phyloP scores from a whole-genome alignment of 2,329 filamentous ascomycete genomes.

The Trichoderma afroharzianum region DNA sequence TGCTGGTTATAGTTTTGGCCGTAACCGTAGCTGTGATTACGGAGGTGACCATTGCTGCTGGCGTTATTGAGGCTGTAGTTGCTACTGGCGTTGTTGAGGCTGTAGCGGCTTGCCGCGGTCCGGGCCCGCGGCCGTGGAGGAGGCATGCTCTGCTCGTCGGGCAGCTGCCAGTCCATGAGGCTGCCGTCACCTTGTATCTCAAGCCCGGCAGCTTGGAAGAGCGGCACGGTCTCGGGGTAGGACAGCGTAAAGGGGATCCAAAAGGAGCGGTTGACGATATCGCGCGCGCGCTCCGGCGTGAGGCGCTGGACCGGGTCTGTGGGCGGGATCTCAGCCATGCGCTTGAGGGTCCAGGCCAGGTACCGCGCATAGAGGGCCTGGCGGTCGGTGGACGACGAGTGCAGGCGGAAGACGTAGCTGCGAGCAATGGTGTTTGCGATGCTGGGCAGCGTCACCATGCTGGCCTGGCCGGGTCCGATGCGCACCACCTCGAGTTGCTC shows the following conservation, averaged over 20 bases:
- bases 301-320: constrained; percentile 22
- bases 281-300: constrained; percentile 18
- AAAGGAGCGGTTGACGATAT: constrained; percentile 27
- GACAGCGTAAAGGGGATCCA: constrained; percentile 32
- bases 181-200: constrained; percentile 19
- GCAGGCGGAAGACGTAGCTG: constrained; percentile 30
- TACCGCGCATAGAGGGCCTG: constrained; percentile 28
- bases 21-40: not conserved
- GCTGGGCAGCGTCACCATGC: constrained; percentile 34
- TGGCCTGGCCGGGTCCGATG: constrained; percentile 20
- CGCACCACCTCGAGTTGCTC: constrained; percentile 26
- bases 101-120: constrained; percentile 2
- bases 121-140: not conserved
- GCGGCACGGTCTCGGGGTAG: constrained; percentile 26
- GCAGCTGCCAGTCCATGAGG: constrained; percentile 9
- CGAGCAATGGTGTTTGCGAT: constrained; percentile 35
- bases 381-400: constrained; percentile 13
- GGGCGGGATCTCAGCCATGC: constrained; percentile 25
- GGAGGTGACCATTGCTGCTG: not conserved
- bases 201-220: constrained; percentile 32
- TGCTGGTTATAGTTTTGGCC: not conserved
- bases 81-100: not conserved
- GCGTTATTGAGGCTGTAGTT: not conserved
- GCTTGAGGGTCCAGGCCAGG: constrained; percentile 35
- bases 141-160: not conserved